Conservation (phyloP, 176 grass and related monocot species). For the Zea luxurians region DNA sequence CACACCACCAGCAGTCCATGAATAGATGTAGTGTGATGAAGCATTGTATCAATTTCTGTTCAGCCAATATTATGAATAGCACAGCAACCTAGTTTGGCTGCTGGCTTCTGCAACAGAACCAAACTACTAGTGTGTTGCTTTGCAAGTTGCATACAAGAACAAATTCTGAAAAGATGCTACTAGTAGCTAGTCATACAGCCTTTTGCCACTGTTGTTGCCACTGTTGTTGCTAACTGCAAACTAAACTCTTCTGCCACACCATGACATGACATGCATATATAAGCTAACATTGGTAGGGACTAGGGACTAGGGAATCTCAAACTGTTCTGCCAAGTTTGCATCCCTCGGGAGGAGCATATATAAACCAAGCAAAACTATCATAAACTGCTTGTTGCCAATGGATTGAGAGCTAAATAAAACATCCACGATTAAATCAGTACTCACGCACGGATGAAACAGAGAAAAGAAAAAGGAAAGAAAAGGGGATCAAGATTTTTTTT, state of each 20-base stretch:
- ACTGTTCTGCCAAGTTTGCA: constrained; percentile 6
- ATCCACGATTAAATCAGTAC: constrained; percentile 34
- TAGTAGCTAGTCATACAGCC: not conserved
- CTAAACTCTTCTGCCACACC: not conserved
- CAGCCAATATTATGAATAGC: constrained; percentile 11
- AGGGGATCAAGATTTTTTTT: constrained; percentile 27
- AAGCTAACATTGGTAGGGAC: constrained; percentile 20
- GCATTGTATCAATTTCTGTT: not conserved
- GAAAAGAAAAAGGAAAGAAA: constrained; percentile 5
- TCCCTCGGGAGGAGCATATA: not conserved
- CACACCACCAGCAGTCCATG: constrained; percentile 29
- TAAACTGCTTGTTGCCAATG: constrained; percentile 14
- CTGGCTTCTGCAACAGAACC: constrained; percentile 4
- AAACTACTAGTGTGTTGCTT: not conserved
- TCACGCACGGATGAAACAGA: constrained; percentile 38
- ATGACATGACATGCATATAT: not conserved
- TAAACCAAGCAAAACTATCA: constrained; percentile 14
- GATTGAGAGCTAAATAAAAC: constrained; percentile 40
- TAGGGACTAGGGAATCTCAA: constrained; percentile 7
- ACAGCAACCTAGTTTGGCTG: not conserved
- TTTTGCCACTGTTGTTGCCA: constrained; percentile 29
- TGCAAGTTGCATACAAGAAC: constrained; percentile 40
- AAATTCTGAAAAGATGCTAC: constrained; percentile 37
- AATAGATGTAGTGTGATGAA: constrained; percentile 15
- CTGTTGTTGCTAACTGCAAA: constrained; percentile 35